Conservation (phyloP, 2,329 filamentous ascomycete genomes). For the Raffaelea ambrosiae region DNA sequence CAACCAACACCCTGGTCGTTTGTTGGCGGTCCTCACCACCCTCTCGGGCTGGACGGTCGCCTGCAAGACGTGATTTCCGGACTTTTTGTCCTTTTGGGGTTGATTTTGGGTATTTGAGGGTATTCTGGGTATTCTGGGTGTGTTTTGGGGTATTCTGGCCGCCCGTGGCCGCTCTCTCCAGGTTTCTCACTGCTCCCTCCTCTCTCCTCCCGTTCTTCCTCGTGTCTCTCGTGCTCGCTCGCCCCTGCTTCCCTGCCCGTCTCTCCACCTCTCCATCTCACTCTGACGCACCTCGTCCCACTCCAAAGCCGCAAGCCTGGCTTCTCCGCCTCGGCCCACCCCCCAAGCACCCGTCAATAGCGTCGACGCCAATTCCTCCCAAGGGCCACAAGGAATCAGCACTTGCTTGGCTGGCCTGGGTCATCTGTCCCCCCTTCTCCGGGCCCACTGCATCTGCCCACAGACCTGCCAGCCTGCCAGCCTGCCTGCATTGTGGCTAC, state of each 20-base stretch:
- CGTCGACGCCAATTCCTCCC: slow-evolving; percentile 2
- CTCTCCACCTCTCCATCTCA: not conserved
- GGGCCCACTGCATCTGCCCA: not conserved
- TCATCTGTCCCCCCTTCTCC: not conserved
- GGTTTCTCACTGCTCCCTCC: no score
- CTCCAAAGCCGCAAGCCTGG: slow-evolving; percentile 1
- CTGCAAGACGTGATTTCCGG: no score
- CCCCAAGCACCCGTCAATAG: slow-evolving; percentile 5
- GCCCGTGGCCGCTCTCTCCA: no score
- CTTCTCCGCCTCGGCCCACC: slow-evolving; percentile 7
- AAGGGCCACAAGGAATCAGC: not conserved
- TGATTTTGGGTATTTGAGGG: no score
- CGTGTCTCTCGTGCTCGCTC: not conserved
- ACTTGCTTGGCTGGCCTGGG: not conserved
- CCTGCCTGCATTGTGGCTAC: no score
- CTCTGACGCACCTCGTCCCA: slow-evolving; percentile 1
- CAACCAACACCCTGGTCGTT: no score
- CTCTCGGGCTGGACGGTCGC: no score
- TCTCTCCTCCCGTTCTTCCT: not conserved
- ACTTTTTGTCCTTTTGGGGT: no score
- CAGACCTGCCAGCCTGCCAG: not conserved
- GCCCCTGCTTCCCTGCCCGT: no score
- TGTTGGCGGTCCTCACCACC: no score
- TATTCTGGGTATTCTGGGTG: no score
- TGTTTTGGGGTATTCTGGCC: no score